These are phyloP conservation scores for Wickerhamiella cacticola DNA, from an alignment of 805 yeast genomes.

Conservation along the genomic window DNA sequence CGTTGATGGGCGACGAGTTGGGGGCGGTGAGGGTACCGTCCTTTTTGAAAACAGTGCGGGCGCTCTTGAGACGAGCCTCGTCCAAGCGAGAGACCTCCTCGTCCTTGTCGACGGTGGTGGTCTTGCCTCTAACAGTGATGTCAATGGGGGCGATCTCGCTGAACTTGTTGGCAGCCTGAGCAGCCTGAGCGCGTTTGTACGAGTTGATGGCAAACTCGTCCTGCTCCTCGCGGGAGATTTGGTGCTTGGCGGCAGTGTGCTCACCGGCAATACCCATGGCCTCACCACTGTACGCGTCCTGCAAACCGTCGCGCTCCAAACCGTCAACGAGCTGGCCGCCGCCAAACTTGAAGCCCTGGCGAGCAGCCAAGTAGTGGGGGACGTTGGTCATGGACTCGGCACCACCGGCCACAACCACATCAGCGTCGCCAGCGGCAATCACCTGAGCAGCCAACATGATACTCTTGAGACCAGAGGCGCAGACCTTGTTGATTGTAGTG, in stretches of 20 bases:
- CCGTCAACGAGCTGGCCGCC: slow-evolving; percentile 73
- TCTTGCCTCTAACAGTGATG: slow-evolving; percentile 78
- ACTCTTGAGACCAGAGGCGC: slow-evolving; percentile 93
- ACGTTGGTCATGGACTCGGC: slow-evolving; percentile 95
- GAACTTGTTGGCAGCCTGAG: slow-evolving; percentile 74
- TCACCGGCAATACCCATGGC: slow-evolving; percentile 98
- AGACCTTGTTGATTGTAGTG: slow-evolving; percentile 88
- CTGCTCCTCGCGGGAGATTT: slow-evolving; percentile 69
- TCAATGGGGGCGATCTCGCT: slow-evolving; percentile 78
- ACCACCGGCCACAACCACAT: slow-evolving; percentile 92
- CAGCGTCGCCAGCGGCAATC: slow-evolving; percentile 78
- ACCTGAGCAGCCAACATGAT: slow-evolving; percentile 84
- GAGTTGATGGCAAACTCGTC: slow-evolving; percentile 78
- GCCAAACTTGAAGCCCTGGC: slow-evolving; percentile 86
- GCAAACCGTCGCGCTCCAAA: slow-evolving; percentile 79
- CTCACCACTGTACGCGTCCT: slow-evolving; percentile 76
- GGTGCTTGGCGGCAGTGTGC: slow-evolving; percentile 80
- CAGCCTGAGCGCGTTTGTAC: slow-evolving; percentile 74
- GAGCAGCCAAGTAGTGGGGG: slow-evolving; percentile 86
- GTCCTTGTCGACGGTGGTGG: slow-evolving; percentile 57
- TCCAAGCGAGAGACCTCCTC: slow-evolving; percentile 75
- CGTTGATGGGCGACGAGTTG: slow-evolving; percentile 91
- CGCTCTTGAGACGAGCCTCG: slow-evolving; percentile 61
- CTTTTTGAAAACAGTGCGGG: slow-evolving; percentile 89
- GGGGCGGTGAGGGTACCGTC: slow-evolving; percentile 98